Base-by-base conservation (phyloP, 208 protist species). In the Trypanosoma mega region DNA sequence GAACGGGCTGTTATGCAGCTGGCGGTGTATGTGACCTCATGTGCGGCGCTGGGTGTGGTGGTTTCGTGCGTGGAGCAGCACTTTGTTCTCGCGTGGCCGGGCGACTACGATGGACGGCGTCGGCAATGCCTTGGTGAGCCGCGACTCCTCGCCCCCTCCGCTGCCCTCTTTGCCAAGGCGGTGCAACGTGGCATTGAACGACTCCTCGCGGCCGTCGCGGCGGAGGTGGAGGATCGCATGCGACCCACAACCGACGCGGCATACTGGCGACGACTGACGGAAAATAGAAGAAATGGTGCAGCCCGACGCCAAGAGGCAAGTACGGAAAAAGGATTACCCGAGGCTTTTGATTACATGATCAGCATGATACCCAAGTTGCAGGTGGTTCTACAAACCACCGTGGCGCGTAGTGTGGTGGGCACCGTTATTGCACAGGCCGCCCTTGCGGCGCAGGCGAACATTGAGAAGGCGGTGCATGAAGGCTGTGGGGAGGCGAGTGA, bases 41-140 rank as follows among this genome's bases (percentile, higher is more conserved):
- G 82, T 76, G 75, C 89, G 3, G 67, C 72, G 37, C 82, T 93
- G 79, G 72, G 77, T 18, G 84, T 91, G 45, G 57, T 96, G 37
- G 78, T 92, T 2, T 92, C 83, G 21, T 91, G 82, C 49, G 85
- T 85, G 21, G 85, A 96, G 76, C 89, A 96, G 74, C 77, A 90
- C 65, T 93, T 93, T 68, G 77, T 93, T 57, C 74, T 92, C 33
- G 68, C 75, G 47, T 96, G 89, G 86, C 73, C 70, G 16, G 78
- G 78, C 33, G 71, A 83, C 53, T 87, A 86, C 53, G 76, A 74
- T 60, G 73, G 77, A 63, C 52, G 20, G 41, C 14, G 5, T 64
- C 50, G 68, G 26, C 80, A 95, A 65, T 50, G 74, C 33, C 69
- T 95, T 47, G 89, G 85, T 1, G 47, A 72, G 41, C 89, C 89